phyloP scores from a whole-genome alignment of 257 asterid species.

The Dorcoceras hygrometricum region DNA sequence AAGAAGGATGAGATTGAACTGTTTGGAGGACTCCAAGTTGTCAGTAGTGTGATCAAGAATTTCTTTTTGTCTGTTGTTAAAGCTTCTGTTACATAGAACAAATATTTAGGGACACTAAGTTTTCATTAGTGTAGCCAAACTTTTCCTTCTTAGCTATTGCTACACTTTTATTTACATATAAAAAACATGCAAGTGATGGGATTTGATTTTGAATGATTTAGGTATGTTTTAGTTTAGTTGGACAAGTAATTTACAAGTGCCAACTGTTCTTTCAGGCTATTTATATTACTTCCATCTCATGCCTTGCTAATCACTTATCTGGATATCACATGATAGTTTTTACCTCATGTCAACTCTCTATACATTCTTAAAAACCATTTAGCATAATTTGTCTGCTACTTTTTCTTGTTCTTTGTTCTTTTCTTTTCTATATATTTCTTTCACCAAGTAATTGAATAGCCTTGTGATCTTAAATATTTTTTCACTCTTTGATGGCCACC shows the following conservation, averaged over 20 bases:
- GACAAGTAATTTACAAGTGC: not conserved
- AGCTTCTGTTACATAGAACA: not conserved
- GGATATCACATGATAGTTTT: constrained; percentile 3
- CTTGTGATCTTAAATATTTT: not conserved
- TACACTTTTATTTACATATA: not conserved
- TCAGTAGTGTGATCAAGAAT: not conserved
- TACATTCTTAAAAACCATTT: not conserved
- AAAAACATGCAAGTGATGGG: constrained; percentile 2
- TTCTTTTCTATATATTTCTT: not conserved
- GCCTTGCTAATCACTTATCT: not conserved
- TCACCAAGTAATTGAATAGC: not conserved
- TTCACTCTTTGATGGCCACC: not conserved
- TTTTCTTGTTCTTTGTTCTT: not conserved
- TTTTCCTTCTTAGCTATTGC: not conserved
- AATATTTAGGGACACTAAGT: not conserved
- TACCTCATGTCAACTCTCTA: not conserved
- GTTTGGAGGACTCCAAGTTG: not conserved
- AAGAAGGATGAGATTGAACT: not conserved
- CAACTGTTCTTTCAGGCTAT: not conserved
- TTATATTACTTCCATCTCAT: not conserved
- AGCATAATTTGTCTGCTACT: not conserved
- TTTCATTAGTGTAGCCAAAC: not conserved
- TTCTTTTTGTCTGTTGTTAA: not conserved
- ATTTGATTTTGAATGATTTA: not conserved
- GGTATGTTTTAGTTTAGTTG: not conserved